A percentile compares a stretch with the other conserved stretches of the same genome.
Evolutionary conservation across 495 filamentous ascomycete species (phyloP).

Genomic region (Podospora fimiseda): DNA sequence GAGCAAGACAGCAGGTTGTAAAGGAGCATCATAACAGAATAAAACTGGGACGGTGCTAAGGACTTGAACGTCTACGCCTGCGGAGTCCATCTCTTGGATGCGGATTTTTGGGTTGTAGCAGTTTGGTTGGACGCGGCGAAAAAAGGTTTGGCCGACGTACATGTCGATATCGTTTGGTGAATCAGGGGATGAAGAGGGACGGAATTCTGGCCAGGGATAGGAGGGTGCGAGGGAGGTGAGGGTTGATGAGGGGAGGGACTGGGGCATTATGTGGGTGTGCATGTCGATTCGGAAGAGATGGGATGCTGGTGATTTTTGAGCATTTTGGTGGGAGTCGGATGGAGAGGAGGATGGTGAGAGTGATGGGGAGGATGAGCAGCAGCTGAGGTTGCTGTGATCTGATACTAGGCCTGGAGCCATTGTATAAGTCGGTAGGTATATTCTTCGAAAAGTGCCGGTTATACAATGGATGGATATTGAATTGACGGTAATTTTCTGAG

Average conservation of each 20-base stretch:
- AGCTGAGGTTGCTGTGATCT: background rate
- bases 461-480: no score
- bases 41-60: conserved; percentile 25
- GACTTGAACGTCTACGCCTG: conserved; percentile 26
- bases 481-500: no score
- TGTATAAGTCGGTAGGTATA: no score
- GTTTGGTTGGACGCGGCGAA: conserved; percentile 20
- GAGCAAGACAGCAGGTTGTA: conserved; percentile 8
- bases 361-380: background rate
- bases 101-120: conserved; percentile 21
- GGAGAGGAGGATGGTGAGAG: background rate
- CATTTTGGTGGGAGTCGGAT: background rate
- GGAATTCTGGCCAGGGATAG: conserved; percentile 25
- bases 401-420: conserved; percentile 16
- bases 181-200: conserved; percentile 3
- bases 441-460: no score
- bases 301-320: no score
- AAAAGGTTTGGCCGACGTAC: conserved; percentile 23
- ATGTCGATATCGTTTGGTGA: conserved; percentile 19
- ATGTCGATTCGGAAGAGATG: conserved; percentile 28
- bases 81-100: conserved; percentile 22
- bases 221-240: conserved; percentile 8
- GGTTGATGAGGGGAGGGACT: conserved; percentile 16
- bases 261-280: conserved; percentile 30
- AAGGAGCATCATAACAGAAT: conserved; percentile 27